Conservation (phyloP, 2,329 filamentous ascomycete species). For the Aspergillus felis region DNA sequence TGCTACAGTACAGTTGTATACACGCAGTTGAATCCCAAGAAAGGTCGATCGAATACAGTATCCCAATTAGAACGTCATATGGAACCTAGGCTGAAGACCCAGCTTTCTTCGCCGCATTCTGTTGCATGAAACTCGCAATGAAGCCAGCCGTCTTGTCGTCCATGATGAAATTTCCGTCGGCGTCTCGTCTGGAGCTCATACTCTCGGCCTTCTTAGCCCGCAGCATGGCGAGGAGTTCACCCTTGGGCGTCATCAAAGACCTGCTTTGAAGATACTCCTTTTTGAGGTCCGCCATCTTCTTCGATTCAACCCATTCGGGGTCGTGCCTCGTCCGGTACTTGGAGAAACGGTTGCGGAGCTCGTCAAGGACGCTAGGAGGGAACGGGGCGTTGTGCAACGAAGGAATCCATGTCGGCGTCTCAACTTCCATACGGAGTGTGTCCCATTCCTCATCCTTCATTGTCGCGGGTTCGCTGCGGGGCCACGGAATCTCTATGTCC, state of each 20-base stretch:
- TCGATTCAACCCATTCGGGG: constrained; percentile 63
- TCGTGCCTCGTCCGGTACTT: constrained; percentile 79
- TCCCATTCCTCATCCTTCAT: constrained; percentile 59
- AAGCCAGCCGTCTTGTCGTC: constrained; percentile 30
- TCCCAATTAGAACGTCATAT: neutral
- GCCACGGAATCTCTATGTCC: constrained; percentile 74
- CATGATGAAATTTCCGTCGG: constrained; percentile 36
- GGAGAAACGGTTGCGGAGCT: constrained; percentile 79
- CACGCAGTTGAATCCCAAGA: constrained; percentile 8
- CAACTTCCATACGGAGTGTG: constrained; percentile 71
- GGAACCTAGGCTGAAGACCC: constrained; percentile 6
- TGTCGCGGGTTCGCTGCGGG: constrained; percentile 50
- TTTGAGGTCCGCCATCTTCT: constrained; percentile 56
- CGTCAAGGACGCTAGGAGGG: constrained; percentile 73
- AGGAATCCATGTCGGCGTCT: constrained; percentile 72
- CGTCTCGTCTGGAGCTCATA: constrained; percentile 31
- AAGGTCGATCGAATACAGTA: constrained; percentile 1
- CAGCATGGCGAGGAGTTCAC: constrained; percentile 38
- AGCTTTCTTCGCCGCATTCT: constrained; percentile 15
- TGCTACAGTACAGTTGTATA: constrained; percentile 25
- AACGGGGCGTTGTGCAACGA: constrained; percentile 73
- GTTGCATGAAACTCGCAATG: constrained; percentile 34
- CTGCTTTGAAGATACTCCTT: constrained; percentile 43
- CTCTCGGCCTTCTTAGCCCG: constrained; percentile 35
- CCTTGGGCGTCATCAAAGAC: constrained; percentile 46